Conservation (phyloP, 1,284 basidiomycete species). For the Coriolopsis trogii region DNA sequence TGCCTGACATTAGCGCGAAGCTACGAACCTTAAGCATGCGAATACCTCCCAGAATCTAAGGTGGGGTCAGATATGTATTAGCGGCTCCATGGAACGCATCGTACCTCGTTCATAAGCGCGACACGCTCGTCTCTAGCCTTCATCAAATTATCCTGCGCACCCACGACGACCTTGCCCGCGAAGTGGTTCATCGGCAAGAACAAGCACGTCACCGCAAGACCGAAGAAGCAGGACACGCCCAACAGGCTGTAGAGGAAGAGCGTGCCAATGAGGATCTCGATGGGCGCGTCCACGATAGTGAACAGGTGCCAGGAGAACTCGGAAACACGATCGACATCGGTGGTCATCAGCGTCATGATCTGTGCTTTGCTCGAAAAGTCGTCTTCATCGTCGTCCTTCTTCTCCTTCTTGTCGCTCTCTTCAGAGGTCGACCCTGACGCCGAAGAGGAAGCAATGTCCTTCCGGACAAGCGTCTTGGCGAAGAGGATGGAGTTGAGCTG, state of each 20-base stretch:
- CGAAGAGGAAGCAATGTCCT: constrained; percentile 77
- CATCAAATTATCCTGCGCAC: constrained; percentile 88
- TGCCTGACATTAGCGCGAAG: not conserved
- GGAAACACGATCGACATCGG: constrained; percentile 88
- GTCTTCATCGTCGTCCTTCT: constrained; percentile 62
- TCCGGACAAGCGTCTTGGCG: constrained; percentile 87
- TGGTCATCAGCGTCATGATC: constrained; percentile 88
- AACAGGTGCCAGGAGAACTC: constrained; percentile 85
- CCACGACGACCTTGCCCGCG: constrained; percentile 84
- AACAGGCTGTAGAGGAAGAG: constrained; percentile 82
- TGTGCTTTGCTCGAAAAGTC: constrained; percentile 90
- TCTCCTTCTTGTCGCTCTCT: constrained; percentile 24
- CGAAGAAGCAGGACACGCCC: constrained; percentile 80
- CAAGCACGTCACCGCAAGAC: constrained; percentile 80
- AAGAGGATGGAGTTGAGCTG: constrained; percentile 89
- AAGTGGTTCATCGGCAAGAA: constrained; percentile 90
- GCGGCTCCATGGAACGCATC: not conserved
- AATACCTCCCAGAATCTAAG: constrained; percentile 80
- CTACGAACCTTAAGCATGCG: constrained; percentile 83
- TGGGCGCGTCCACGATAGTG: constrained; percentile 78
- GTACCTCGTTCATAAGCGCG: constrained; percentile 89
- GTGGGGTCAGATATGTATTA: not conserved
- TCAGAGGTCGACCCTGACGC: constrained; percentile 26
- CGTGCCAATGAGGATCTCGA: constrained; percentile 83
- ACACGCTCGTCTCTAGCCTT: constrained; percentile 91